phyloP scores from a whole-genome alignment of 176 grass and related monocot genomes.

The Dactylis glomerata region DNA sequence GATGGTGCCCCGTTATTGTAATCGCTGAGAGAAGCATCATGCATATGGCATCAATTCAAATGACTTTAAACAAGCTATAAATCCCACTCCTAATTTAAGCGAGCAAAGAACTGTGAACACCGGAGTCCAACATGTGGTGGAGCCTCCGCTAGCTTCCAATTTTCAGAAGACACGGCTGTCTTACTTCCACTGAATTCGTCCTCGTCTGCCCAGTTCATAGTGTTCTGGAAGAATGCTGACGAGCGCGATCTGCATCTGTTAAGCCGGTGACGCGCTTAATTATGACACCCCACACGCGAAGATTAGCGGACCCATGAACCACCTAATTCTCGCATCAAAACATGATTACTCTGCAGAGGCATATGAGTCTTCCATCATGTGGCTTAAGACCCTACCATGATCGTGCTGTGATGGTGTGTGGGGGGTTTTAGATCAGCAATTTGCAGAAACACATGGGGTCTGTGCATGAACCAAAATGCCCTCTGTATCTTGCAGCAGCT shows the following conservation, averaged over 20 bases:
- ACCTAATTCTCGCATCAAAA: slow-evolving; percentile 18
- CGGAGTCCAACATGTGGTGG: slow-evolving; percentile 17
- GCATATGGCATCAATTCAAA: neutral
- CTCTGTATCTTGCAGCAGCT: neutral
- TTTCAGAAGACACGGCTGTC: no score
- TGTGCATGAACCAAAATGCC: neutral
- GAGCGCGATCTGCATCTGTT: neutral
- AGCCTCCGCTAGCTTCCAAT: neutral
- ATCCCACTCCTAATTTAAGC: neutral
- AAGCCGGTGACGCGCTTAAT: neutral
- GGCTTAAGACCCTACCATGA: slow-evolving; percentile 27
- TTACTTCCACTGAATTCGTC: neutral
- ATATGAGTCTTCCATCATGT: slow-evolving; percentile 29
- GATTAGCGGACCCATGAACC: neutral
- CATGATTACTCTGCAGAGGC: slow-evolving; percentile 30
- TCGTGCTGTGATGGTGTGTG: neutral
- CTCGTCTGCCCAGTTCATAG: neutral
- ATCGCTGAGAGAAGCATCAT: neutral
- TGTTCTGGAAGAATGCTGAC: neutral
- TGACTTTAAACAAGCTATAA: neutral
- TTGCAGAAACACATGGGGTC: slow-evolving; percentile 24
- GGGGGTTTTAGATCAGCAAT: neutral
- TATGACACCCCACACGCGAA: slow-evolving; percentile 7
- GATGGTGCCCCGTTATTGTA: neutral
- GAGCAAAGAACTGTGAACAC: neutral